A percentile compares a stretch with the other conserved stretches of the same genome.
Conservation (phyloP, 169 alveolate species). For the Neospora caninum region DNA sequence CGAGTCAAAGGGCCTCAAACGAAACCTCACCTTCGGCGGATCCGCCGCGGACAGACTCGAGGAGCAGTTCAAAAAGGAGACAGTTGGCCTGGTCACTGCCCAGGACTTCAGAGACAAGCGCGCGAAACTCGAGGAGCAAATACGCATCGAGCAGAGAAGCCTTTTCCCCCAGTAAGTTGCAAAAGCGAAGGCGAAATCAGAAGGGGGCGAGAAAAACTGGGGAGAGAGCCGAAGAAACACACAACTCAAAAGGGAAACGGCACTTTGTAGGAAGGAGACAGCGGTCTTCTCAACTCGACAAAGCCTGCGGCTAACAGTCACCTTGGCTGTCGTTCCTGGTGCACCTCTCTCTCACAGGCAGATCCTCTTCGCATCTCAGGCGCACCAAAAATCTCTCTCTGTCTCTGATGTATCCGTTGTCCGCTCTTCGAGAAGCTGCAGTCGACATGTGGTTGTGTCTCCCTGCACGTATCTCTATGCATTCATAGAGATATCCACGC, state of each 20-base stretch:
- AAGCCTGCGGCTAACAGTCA: too few species aligned
- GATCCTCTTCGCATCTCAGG: too few species aligned
- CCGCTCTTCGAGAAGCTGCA: too few species aligned
- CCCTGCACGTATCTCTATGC: background rate
- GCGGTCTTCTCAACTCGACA: too few species aligned
- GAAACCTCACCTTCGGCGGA: conserved; percentile 56
- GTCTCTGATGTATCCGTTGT: too few species aligned
- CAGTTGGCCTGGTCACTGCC: conserved; percentile 62
- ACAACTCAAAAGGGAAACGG: background rate
- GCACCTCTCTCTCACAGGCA: too few species aligned
- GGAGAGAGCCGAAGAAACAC: background rate
- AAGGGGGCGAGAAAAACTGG: background rate
- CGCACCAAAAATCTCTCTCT: too few species aligned
- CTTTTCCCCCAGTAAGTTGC: conserved; percentile 37
- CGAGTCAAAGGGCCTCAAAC: conserved; percentile 51
- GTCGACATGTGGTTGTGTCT: background rate
- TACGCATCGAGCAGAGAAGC: conserved; percentile 40
- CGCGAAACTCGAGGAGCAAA: conserved; percentile 47
- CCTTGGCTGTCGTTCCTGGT: too few species aligned
- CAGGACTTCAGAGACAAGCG: conserved; percentile 65
- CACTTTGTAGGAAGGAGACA: too few species aligned
- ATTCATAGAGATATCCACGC: too few species aligned
- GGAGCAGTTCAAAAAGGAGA: conserved; percentile 64
- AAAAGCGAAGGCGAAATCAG: too few species aligned
- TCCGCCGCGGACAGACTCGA: conserved; percentile 65